These are phyloP conservation scores for Pilasporangium apinafurcum DNA, from an alignment of 352 stramenopile genomes.

Conservation along the genomic window DNA sequence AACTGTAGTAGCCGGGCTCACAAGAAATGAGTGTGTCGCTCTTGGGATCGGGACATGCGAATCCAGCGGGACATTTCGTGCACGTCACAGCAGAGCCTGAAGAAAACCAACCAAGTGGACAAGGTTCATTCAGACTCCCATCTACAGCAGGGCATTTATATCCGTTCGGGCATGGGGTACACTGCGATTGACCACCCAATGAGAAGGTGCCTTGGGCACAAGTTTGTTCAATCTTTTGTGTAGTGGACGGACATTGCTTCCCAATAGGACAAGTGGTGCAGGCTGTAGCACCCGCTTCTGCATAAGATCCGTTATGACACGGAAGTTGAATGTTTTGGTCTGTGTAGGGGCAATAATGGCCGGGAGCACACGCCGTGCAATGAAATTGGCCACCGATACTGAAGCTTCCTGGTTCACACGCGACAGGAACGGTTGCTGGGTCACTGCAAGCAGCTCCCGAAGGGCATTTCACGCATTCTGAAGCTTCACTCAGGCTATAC, in stretches of 20 bases:
- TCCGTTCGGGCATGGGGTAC: conserved; percentile 22
- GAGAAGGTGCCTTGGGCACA: conserved; percentile 63
- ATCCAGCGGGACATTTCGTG: conserved; percentile 56
- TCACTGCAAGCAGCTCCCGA: conserved; percentile 26
- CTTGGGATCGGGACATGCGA: conserved; percentile 33
- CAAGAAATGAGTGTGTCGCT: conserved; percentile 29
- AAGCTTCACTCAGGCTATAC: conserved; percentile 30
- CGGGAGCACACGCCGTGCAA: conserved; percentile 50
- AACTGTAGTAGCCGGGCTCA: conserved; percentile 52
- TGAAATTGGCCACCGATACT: conserved; percentile 31
- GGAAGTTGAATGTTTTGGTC: conserved; percentile 33
- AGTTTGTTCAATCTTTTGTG: conserved; percentile 23
- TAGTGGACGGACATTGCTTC: conserved; percentile 47
- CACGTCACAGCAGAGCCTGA: conserved; percentile 34
- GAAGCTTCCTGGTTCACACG: conserved; percentile 45
- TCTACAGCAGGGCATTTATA: conserved; percentile 44
- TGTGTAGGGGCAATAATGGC: conserved; percentile 48
- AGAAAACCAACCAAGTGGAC: conserved; percentile 33
- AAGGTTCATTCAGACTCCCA: conserved; percentile 40
- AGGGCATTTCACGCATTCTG: conserved; percentile 31
- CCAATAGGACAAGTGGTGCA: conserved; percentile 51
- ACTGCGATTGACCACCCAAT: conserved; percentile 28
- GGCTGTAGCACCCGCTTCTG: conserved; percentile 24
- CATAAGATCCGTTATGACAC: conserved; percentile 42
- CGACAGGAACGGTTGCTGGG: conserved; percentile 16